Percentiles rank a stretch among this genome's conserved stretches.
These are phyloP conservation scores for Colletotrichum costaricense DNA, from an alignment of 2,329 filamentous ascomycete genomes.

Conservation along the genomic window DNA sequence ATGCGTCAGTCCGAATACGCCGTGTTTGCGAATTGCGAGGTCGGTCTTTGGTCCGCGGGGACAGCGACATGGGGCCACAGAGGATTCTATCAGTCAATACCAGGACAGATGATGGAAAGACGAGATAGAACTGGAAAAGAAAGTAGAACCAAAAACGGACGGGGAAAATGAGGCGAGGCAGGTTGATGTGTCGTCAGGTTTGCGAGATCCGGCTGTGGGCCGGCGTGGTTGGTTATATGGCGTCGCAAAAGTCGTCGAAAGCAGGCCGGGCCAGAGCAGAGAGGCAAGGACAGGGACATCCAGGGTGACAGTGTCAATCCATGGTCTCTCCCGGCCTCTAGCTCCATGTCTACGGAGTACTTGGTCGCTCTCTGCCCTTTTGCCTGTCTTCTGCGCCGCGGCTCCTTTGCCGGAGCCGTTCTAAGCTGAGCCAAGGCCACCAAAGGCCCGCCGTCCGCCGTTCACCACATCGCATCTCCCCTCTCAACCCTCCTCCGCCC, in stretches of 20 bases:
- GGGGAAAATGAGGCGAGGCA: not conserved
- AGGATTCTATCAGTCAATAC: not conserved
- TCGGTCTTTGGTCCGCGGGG: constrained; percentile 5
- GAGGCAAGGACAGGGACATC: constrained; percentile 4
- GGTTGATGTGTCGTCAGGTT: constrained; percentile 22
- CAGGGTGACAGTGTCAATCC: constrained; percentile 23
- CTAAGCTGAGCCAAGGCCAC: not conserved
- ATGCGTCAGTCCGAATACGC: constrained; percentile 20
- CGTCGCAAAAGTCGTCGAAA: not conserved
- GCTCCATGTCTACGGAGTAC: not conserved
- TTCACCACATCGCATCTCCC: not conserved
- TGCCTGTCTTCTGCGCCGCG: not conserved
- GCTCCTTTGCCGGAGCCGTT: constrained; percentile 1
- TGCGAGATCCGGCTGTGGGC: constrained; percentile 5
- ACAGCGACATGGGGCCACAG: constrained; percentile 22
- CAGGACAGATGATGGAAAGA: not conserved
- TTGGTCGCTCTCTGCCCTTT: not conserved
- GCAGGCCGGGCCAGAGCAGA: not conserved
- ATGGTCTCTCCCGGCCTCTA: constrained; percentile 17
- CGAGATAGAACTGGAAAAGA: not conserved
- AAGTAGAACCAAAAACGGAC: not conserved
- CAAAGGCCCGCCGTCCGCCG: not conserved
- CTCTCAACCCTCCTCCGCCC: not conserved
- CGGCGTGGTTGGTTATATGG: constrained; percentile 16
- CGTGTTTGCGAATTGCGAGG: not conserved